Conservation (phyloP, 352 stramenopile species). For the Phytopythium delawarense region DNA sequence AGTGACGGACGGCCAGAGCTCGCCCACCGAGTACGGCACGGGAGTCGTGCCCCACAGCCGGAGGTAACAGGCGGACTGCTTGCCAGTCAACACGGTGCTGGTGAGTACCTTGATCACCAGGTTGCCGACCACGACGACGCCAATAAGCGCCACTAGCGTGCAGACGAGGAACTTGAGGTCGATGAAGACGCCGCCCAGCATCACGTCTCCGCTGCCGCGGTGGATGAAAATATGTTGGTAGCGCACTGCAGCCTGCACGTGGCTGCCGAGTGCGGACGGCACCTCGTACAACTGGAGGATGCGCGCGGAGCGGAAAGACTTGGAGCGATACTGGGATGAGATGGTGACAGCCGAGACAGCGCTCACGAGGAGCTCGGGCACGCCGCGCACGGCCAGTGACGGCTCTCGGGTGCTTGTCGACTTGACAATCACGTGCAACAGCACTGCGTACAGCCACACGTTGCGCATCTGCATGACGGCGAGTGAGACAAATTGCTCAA, state of each 20-base stretch:
- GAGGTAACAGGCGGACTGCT: not conserved
- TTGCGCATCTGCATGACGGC: constrained; percentile 40
- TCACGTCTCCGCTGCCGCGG: constrained; percentile 13
- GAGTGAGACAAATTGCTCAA: constrained; percentile 23
- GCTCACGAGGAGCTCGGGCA: constrained; percentile 32
- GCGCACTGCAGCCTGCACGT: not conserved
- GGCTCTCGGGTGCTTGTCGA: constrained; percentile 9
- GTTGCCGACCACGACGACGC: not conserved
- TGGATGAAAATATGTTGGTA: constrained; percentile 14
- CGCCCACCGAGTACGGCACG: constrained; percentile 25
- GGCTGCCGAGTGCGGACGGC: not conserved
- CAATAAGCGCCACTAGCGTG: constrained; percentile 11
- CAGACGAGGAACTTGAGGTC: constrained; percentile 31
- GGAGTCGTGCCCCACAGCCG: constrained; percentile 6
- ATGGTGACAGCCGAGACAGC: constrained; percentile 30
- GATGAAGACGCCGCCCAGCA: constrained; percentile 26
- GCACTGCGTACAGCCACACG: constrained; percentile 34
- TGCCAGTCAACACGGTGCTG: not conserved
- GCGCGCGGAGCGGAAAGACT: constrained; percentile 17
- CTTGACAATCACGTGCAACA: constrained; percentile 23
- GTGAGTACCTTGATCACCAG: not conserved
- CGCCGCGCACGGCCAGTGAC: constrained; percentile 20
- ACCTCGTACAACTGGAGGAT: constrained; percentile 8
- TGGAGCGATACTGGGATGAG: constrained; percentile 28
- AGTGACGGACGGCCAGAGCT: constrained; percentile 19